Evolutionary conservation across 1,284 basidiomycete genomes (phyloP).

Genomic region (Puccinia novopanici): DNA sequence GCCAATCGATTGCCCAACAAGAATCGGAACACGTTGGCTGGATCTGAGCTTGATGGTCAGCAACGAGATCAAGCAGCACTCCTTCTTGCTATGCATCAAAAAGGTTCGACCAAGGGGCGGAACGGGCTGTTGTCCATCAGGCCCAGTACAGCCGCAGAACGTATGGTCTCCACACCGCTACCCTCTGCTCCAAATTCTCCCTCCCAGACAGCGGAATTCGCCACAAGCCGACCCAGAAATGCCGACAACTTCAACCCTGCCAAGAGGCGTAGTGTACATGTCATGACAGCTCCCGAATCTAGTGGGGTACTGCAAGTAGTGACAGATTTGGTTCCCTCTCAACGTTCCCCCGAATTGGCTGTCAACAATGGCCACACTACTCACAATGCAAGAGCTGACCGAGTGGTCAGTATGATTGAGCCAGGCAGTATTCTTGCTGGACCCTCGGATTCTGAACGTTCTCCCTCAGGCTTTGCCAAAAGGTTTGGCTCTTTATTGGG

Average conservation of each 20-base stretch:
- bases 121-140: conserved; percentile 35
- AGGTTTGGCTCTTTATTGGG: conserved; percentile 59
- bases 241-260: background rate
- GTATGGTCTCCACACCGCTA: conserved; percentile 19
- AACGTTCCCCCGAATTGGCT: background rate
- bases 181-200: conserved; percentile 32
- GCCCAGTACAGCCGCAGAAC: conserved; percentile 34
- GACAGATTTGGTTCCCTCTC: conserved; percentile 10
- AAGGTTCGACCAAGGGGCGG: conserved; percentile 49
- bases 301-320: conserved; percentile 7
- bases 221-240: background rate
- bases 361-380: background rate
- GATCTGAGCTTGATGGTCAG: conserved; percentile 32
- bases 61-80: conserved; percentile 13
- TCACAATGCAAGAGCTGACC: conserved; percentile 65
- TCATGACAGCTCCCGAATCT: conserved; percentile 40
- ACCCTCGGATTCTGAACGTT: conserved; percentile 57
- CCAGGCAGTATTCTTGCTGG: conserved; percentile 51
- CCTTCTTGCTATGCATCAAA: conserved; percentile 23
- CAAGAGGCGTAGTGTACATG: conserved; percentile 36
- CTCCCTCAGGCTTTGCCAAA: conserved; percentile 54
- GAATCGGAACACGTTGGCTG: conserved; percentile 29
- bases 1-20: conserved; percentile 5
- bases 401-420: conserved; percentile 54
- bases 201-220: background rate